Base-by-base conservation (phyloP, 139 green algal species). In the Raphidocelis subcapitata region DNA sequence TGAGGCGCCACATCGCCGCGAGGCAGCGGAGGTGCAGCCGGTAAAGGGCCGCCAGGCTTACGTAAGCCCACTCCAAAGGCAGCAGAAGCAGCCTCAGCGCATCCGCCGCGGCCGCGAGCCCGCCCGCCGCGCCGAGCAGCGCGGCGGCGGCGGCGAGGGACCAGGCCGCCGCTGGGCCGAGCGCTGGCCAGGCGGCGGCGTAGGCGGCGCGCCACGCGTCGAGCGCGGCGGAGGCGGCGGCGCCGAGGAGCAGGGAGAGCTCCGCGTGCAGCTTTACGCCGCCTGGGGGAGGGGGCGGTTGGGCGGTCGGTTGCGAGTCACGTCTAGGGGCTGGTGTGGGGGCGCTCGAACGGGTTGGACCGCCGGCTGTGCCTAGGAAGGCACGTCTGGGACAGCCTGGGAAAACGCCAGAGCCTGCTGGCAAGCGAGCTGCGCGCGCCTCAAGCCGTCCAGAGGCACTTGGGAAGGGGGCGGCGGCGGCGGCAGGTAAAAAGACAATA, bases 231-330 rank as follows among this genome's bases (percentile, higher is more conserved):
- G 21, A n/a, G 28, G 33, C 70, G 41, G 70, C 70, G 32, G 49
- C 21, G 0, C 63, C 76, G 24, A 82, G 41, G 37, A 87, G 69
- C 8, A 62, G 49, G 31, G 59, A 73, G 10, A 85, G 59, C 61
- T 87, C 82, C 24, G 55, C 67, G 32, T 87, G 82, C 67, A 87
- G 79, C 75, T 87, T 87, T 37, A 87, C 62, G 46, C 82, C 82
- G 32, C 72, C 72, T 72, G 72, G 35, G 51, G 62, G 1, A 33
- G 26, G 1, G 21, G 12, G 49, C 28, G 57, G 16, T 12, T 32
- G 57, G 49, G 20, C 18, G 20, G 18, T 26, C 1, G 12, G 35
- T 0, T 3, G n/a, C 23, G 52, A 65, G 14, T 3, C 51, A 41
- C 12, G n/a, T 49, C 20, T 51, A 21, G 61, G 4, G 5, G 2